Conservation (phyloP, 257 asterid species). For the Lantana camara region DNA sequence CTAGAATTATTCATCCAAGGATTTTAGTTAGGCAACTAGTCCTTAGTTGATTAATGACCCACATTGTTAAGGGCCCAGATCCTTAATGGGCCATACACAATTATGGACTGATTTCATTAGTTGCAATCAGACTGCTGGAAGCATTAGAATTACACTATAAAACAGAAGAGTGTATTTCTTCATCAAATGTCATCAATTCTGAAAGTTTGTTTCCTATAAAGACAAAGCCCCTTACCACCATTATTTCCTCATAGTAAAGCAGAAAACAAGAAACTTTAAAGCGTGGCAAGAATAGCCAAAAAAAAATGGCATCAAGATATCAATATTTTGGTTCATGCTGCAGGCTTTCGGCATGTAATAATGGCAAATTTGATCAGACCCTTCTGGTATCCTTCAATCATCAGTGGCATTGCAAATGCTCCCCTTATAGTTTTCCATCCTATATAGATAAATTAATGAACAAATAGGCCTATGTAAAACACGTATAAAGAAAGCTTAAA, state of each 20-base stretch:
- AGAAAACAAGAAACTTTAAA: background rate
- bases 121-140: no score
- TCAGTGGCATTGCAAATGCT: slow-evolving; percentile 88
- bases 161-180: background rate
- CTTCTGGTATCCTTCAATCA: slow-evolving; percentile 86
- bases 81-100: no score
- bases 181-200: background rate
- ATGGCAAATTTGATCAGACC: slow-evolving; percentile 84
- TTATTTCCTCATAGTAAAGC: background rate
- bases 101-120: no score
- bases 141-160: no score
- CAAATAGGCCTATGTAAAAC: background rate
- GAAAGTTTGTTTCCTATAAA: background rate
- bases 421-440: slow-evolving; percentile 98
- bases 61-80: no score
- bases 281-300: background rate
- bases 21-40: no score
- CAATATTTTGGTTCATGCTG: slow-evolving; percentile 23
- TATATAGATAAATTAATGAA: slow-evolving; percentile 3
- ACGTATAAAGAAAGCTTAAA: background rate
- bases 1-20: no score
- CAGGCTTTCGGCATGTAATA: slow-evolving; percentile 79
- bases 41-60: no score
- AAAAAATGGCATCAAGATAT: background rate
- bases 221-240: slow-evolving; percentile 3